Base-by-base conservation (phyloP, 2,329 filamentous ascomycete species). In the Fusarium caatingaense region DNA sequence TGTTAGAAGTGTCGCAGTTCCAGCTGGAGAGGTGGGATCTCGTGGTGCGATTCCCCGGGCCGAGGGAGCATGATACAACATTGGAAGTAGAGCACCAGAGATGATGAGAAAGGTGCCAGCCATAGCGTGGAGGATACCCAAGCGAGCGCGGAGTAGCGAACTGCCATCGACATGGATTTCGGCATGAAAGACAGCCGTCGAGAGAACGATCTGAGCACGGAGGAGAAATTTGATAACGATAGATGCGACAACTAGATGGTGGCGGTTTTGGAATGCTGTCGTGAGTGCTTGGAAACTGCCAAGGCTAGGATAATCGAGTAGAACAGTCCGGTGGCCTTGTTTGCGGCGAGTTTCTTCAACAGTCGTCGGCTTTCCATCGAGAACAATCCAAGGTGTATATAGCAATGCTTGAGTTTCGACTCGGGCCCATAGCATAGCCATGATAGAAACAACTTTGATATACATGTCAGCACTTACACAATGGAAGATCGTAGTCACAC, bases 301-400 rank as follows among this genome's bases (percentile, higher is more conserved):
- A 16, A 76, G 62, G 49, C 70, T 70, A 6, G 66, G 53, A 44
- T 77, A 77, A 30, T 77, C 76, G 20, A 77, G 72, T 9, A 77
- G 50, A 28, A 77, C 61, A 10, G 75, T 75, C 21, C 75, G 69
- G 9, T 68, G 72, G 23, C 72, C 72, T 53, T 76, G 74, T 23
- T 75, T 76, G 20, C 74, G 71, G n/a, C 71, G 69, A 18, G 74
- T 74, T 34, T 76, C 74, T 8, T 74, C 66, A 6, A 72, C 73
- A n/a, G 69, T 72, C 13, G 57, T 58, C 2, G 74, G 74, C 51
- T 68, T 63, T 15, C 58, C 55, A 27, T 76, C 62, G 60, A 77
- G 75, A 28, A 74, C 58, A 25, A 77, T 77, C 76, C 76, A 77
- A 5, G 76, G 76, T 50, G 58, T 76, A 34, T 75, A 77, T 7